phyloP scores from a whole-genome alignment of 2,329 filamentous ascomycete genomes.

The Alternaria ethzedia region DNA sequence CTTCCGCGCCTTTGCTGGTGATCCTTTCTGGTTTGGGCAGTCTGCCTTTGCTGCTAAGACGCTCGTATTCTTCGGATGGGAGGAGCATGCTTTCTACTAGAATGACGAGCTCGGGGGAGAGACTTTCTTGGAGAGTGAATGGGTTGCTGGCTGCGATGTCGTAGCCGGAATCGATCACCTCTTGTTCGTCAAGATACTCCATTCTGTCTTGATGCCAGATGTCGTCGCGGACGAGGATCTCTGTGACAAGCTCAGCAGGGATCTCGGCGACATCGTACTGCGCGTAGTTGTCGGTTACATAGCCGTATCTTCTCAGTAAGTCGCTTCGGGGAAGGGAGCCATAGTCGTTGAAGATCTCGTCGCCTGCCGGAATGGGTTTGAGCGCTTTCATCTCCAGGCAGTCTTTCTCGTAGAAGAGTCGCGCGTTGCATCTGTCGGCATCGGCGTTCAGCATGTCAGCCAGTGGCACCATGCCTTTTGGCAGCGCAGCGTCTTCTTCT shows the following conservation, averaged over 20 bases:
- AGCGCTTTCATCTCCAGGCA: constrained; percentile 74
- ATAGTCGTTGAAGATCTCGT: constrained; percentile 89
- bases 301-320: constrained; percentile 83
- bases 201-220: constrained; percentile 38
- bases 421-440: constrained; percentile 77
- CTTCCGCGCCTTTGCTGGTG: constrained; percentile 46
- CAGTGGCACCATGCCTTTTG: constrained; percentile 88
- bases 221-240: constrained; percentile 16
- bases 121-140: constrained; percentile 44
- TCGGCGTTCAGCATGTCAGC: constrained; percentile 91
- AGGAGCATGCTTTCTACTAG: constrained; percentile 56
- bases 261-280: constrained; percentile 85
- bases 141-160: constrained; percentile 55
- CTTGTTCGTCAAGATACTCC: constrained; percentile 66
- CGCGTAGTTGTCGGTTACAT: constrained; percentile 78
- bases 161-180: constrained; percentile 75
- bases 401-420: constrained; percentile 65
- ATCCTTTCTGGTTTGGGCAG: constrained; percentile 53
- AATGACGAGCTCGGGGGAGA: constrained; percentile 52
- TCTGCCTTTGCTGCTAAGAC: constrained; percentile 51
- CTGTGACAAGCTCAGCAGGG: constrained; percentile 63
- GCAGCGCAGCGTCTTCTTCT: constrained; percentile 55
- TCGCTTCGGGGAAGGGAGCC: constrained; percentile 84
- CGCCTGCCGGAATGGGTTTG: constrained; percentile 69
- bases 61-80: constrained; percentile 49